Evolutionary conservation across 805 yeast species (phyloP).

Genomic region (Hanseniaspora mollemarum): DNA sequence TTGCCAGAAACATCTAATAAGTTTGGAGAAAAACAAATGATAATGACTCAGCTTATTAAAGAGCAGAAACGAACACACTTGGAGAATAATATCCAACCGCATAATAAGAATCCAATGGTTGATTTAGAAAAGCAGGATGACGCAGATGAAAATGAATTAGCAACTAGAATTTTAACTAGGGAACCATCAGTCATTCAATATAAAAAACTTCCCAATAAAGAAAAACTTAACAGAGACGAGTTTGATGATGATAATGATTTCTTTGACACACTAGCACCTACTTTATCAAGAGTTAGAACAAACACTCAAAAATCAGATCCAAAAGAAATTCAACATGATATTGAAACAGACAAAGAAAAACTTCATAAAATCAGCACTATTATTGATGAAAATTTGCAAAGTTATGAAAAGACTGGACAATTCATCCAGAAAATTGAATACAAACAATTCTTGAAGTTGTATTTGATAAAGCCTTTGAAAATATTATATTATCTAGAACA

Average conservation of each 20-base stretch:
- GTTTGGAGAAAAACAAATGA: slow-evolving; percentile 37
- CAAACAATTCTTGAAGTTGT: slow-evolving; percentile 34
- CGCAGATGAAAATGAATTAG: background rate
- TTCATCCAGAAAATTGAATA: slow-evolving; percentile 22
- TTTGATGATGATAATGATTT: slow-evolving; percentile 19
- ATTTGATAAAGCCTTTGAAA: slow-evolving; percentile 47
- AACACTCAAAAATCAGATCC: slow-evolving; percentile 19
- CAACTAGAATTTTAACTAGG: slow-evolving; percentile 11
- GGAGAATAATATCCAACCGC: too few relatives aligned
- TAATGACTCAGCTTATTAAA: slow-evolving; percentile 32
- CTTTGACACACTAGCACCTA: slow-evolving; percentile 22
- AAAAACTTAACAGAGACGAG: slow-evolving; percentile 18
- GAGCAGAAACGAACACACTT: slow-evolving; percentile 25
- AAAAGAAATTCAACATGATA: slow-evolving; percentile 19
- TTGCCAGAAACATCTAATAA: slow-evolving; percentile 68
- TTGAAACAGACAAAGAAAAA: background rate
- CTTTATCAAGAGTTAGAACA: slow-evolving; percentile 21
- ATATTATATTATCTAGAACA: slow-evolving; percentile 49
- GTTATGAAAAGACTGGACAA: slow-evolving; percentile 12
- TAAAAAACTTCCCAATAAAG: slow-evolving; percentile 10
- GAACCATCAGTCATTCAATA: slow-evolving; percentile 15
- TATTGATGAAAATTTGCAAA: slow-evolving; percentile 17
- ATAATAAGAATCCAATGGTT: too few relatives aligned
- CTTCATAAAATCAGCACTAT: slow-evolving; percentile 17
- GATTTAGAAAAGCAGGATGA: slow-evolving; percentile 4